phyloP scores from a whole-genome alignment of 805 yeast species.

The Candida argentea region DNA sequence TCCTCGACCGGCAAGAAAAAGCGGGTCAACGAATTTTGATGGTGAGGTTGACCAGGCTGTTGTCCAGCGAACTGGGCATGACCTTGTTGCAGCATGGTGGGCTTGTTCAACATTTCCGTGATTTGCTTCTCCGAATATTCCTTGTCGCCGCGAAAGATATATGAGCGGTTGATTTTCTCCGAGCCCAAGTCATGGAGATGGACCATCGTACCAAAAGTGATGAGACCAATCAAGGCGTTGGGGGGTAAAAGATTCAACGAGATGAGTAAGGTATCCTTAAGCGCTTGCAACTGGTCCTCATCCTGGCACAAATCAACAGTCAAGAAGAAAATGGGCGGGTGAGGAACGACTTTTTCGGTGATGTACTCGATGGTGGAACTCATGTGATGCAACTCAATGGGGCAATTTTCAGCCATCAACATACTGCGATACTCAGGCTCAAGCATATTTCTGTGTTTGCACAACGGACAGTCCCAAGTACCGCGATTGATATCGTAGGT shows the following conservation, averaged over 20 bases:
- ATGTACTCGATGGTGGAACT: conserved; percentile 80
- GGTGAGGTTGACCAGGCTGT: conserved; percentile 3
- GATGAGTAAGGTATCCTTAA: conserved; percentile 70
- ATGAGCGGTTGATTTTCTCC: conserved; percentile 59
- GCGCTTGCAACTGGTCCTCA: conserved; percentile 72
- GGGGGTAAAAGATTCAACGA: conserved; percentile 79
- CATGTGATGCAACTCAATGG: conserved; percentile 62
- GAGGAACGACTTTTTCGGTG: conserved; percentile 65
- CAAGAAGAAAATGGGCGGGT: conserved; percentile 80
- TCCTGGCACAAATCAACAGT: conserved; percentile 88
- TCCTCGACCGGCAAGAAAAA: conserved; percentile 66
- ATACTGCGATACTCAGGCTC: conserved; percentile 77
- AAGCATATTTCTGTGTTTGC: conserved; percentile 66
- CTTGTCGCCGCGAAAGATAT: conserved; percentile 81
- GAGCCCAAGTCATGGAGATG: conserved; percentile 75
- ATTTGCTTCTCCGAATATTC: conserved; percentile 70
- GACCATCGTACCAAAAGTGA: conserved; percentile 85
- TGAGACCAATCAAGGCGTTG: conserved; percentile 76
- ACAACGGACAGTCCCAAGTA: conserved; percentile 82
- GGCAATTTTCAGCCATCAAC: conserved; percentile 66
- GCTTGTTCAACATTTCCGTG: conserved; percentile 38
- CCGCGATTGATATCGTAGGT: conserved; percentile 68
- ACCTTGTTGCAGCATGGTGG: conserved; percentile 16
- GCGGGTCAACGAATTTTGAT: conserved; percentile 35
- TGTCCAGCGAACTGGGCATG: conserved; percentile 11